Percentiles rank a stretch among this genome's conserved stretches.
phyloP scores from a whole-genome alignment of 768 basidiomycete species.

The Amyloporia xantha region DNA sequence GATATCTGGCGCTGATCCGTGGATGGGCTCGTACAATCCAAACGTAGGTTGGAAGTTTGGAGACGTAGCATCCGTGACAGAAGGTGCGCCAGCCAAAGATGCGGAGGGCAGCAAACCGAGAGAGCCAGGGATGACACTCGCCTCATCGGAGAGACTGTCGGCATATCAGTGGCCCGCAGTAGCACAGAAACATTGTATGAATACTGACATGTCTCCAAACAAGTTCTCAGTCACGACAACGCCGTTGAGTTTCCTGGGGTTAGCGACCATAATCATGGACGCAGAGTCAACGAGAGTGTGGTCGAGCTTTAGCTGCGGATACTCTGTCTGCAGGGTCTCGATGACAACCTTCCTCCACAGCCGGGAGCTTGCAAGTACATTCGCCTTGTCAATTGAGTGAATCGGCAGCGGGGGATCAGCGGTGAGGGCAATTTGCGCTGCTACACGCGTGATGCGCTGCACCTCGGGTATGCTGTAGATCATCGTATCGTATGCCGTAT shows the following conservation, averaged over 20 bases:
- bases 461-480: slow-evolving; percentile 89
- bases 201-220: slow-evolving; percentile 91
- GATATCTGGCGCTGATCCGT: slow-evolving; percentile 97
- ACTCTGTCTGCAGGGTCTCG: slow-evolving; percentile 78
- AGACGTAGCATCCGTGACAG: slow-evolving; percentile 32
- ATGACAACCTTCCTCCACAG: slow-evolving; percentile 93
- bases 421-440: slow-evolving; percentile 84
- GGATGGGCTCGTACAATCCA: slow-evolving; percentile 96
- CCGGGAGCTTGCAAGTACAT: slow-evolving; percentile 91
- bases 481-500: slow-evolving; percentile 88
- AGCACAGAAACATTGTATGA: slow-evolving; percentile 1
- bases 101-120: slow-evolving; percentile 95
- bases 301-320: slow-evolving; percentile 79
- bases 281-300: slow-evolving; percentile 95
- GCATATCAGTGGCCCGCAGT: too few species aligned
- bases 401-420: slow-evolving; percentile 80
- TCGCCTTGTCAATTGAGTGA: slow-evolving; percentile 97
- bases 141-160: slow-evolving; percentile 89
- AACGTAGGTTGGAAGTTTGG: slow-evolving; percentile 68
- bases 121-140: slow-evolving; percentile 96
- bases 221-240: slow-evolving; percentile 93
- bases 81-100: slow-evolving; percentile 87
- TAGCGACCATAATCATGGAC: slow-evolving; percentile 90
- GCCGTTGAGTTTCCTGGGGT: slow-evolving; percentile 89
- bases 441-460: slow-evolving; percentile 91